phyloP scores from a whole-genome alignment of 371 early-diverging fungal genomes.

The Mucor saturninus region DNA sequence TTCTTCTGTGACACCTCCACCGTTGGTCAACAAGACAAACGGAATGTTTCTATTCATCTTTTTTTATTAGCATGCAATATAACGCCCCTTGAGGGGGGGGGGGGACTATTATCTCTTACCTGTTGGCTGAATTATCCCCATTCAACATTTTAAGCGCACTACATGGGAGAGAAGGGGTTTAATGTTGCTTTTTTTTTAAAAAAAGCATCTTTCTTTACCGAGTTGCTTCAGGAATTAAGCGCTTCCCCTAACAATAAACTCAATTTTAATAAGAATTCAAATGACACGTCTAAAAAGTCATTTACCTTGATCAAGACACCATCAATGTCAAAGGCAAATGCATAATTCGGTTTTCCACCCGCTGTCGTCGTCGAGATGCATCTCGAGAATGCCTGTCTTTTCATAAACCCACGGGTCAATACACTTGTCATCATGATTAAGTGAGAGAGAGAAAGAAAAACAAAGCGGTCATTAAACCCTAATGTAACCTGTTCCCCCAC shows the following conservation, averaged over 20 bases:
- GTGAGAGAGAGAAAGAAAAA: neutral
- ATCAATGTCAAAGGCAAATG: slow-evolving; percentile 81
- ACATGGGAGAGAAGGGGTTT: neutral
- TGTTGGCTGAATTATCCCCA: slow-evolving; percentile 60
- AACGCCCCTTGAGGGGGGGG: no score
- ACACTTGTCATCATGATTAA: neutral
- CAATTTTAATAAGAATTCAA: neutral
- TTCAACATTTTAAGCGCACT: slow-evolving; percentile 63
- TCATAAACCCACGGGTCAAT: neutral
- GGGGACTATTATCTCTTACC: slow-evolving; percentile 24
- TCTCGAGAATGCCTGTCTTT: neutral
- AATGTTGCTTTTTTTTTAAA: neutral
- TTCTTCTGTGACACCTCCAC: slow-evolving; percentile 83
- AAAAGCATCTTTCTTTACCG: slow-evolving; percentile 16
- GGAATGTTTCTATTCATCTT: slow-evolving; percentile 59
- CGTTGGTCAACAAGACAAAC: slow-evolving; percentile 85
- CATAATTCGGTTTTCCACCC: slow-evolving; percentile 45
- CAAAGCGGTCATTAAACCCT: neutral
- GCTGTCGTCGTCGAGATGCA: slow-evolving; percentile 17
- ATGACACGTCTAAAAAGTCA: neutral
- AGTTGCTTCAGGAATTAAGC: slow-evolving; percentile 45
- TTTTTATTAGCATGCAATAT: neutral
- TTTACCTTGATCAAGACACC: slow-evolving; percentile 78
- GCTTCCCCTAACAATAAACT: slow-evolving; percentile 31
- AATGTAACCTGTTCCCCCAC: no score